Conservation (phyloP, 1,284 basidiomycete species). For the Moesziomyces globuligerus region DNA sequence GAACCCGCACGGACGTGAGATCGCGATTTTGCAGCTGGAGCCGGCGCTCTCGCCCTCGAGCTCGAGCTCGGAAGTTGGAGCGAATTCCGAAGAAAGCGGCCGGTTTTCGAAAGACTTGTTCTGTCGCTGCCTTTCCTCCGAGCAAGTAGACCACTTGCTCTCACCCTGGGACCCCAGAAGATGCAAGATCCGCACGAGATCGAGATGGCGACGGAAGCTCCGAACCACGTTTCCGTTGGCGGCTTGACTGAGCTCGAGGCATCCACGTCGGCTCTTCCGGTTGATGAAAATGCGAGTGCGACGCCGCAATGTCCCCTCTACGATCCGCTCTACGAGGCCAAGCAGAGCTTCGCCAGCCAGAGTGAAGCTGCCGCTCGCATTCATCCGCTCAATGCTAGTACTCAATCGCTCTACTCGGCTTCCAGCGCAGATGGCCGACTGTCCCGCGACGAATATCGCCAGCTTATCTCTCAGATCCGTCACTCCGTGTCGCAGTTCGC, state of each 20-base stretch:
- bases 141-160: neutral
- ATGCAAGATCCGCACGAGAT: neutral
- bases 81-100: slow-evolving; percentile 1
- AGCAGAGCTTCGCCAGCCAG: slow-evolving; percentile 12
- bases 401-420: slow-evolving; percentile 32
- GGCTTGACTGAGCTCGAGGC: slow-evolving; percentile 5
- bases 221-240: neutral
- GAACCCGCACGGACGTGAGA: slow-evolving; percentile 37
- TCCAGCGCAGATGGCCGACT: slow-evolving; percentile 13
- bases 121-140: neutral
- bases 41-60: too few relatives aligned
- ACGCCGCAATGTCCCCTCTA: slow-evolving; percentile 11
- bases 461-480: slow-evolving; percentile 41
- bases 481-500: slow-evolving; percentile 41
- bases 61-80: neutral
- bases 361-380: slow-evolving; percentile 11
- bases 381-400: slow-evolving; percentile 33
- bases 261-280: slow-evolving; percentile 21
- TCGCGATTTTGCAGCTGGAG: slow-evolving; percentile 4
- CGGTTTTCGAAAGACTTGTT: neutral
- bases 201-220: slow-evolving; percentile 3
- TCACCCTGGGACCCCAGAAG: too few relatives aligned
- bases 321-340: slow-evolving; percentile 20
- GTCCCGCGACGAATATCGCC: slow-evolving; percentile 41
- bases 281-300: slow-evolving; percentile 6